Evolutionary conservation across 2,329 filamentous ascomycete species (phyloP), one percentile per base, ranked within the genome.

Genomic region (Fusarium annulatum): DNA sequence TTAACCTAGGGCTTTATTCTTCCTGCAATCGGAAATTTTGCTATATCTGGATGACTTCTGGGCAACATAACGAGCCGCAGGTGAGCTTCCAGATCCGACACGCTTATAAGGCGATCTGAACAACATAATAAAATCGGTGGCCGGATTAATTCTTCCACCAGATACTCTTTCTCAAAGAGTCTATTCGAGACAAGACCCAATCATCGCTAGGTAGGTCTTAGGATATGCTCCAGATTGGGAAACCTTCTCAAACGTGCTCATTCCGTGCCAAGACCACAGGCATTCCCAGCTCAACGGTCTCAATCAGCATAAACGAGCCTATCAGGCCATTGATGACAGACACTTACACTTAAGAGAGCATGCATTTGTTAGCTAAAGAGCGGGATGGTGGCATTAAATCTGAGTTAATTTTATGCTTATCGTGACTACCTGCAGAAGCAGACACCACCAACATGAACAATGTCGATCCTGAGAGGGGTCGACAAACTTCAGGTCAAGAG

Each of bases 241-340:
- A 67, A 67, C 61, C 48, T 64, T 64, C 60, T 67, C 64, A 67
- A 67, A 67, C 49, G 38, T 67, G 64, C 64, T 67, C 60, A 61
- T 23, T 23, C 42, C 21, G 42, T 61, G 58, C 58, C 62, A 65
- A 51, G 55, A 62, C 45, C 23, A 52, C 38, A 64, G 39, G n/a
- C 38, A 55, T 30, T 26, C 26, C 38, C 46, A 43, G 58, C 58
- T 9, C 36, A 39, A 41, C 23, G 23, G 26, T 39, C 38, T 26
- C 62, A 28, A 30, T 7, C 30, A 28, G 5, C 18, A 43, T 53
- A 42, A 14, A 61, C n/a, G 28, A 60, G 18, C 60, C 60, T 62
- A 60, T 60, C 34, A 36, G 33, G 14, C 14, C 10, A 5, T 34
- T 34, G 48, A 56, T 56, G 36, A 56, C 8, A 56, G 36, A 56